These are phyloP conservation scores for Leccinum arenicola DNA, from an alignment of 768 basidiomycete species.

Conservation along the genomic window DNA sequence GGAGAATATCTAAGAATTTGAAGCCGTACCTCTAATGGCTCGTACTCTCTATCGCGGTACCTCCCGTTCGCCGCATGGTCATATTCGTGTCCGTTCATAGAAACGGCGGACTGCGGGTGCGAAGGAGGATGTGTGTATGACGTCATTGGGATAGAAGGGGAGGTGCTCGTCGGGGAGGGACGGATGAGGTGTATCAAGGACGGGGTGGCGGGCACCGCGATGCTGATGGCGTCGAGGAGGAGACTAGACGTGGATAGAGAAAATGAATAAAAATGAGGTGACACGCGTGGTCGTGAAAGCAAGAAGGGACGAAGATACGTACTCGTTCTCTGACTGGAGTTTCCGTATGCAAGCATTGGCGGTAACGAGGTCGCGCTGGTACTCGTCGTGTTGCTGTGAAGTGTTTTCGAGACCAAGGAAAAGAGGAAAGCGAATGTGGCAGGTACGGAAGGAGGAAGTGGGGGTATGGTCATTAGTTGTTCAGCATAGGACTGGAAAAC, in stretches of 20 bases:
- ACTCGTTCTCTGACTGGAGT: conserved; percentile 34
- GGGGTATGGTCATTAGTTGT: background rate
- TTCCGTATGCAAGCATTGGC: conserved; percentile 29
- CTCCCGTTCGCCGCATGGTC: conserved; percentile 25
- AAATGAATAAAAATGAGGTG: background rate
- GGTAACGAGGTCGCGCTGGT: conserved; percentile 25
- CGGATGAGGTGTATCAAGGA: conserved; percentile 31
- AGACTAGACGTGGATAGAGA: conserved; percentile 19
- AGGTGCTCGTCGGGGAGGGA: conserved; percentile 25
- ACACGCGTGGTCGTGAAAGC: background rate
- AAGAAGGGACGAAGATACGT: background rate
- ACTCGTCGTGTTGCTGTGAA: conserved; percentile 22
- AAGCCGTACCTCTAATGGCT: conserved; percentile 15
- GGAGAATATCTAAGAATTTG: background rate
- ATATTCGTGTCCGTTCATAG: conserved; percentile 26
- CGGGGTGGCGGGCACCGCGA: conserved; percentile 30
- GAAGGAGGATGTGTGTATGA: conserved; percentile 16
- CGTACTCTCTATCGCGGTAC: conserved; percentile 26
- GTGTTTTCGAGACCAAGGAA: background rate
- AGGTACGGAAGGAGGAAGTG: background rate
- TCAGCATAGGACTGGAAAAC: background rate
- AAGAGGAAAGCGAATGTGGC: background rate
- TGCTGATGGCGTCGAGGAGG: conserved; percentile 34
- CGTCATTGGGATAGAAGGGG: conserved; percentile 16
- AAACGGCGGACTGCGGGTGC: conserved; percentile 6